Conservation (phyloP, 768 basidiomycete species). For the Infundibulicybe gibba region DNA sequence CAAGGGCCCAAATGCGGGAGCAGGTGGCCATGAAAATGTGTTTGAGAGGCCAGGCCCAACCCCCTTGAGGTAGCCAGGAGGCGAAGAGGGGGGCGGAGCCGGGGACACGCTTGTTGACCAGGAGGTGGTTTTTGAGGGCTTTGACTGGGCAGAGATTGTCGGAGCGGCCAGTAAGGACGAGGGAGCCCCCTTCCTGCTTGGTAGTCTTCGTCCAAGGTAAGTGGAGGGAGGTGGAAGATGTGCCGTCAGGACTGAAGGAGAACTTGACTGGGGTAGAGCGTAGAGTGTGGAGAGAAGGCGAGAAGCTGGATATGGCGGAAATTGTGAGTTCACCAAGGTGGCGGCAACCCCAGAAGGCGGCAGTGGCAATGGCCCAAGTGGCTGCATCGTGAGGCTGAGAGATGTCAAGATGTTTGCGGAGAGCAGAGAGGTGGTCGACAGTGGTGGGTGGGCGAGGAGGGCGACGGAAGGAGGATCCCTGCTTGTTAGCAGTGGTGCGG, state of each 20-base stretch:
- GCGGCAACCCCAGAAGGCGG: slow-evolving; percentile 31
- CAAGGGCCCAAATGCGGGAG: neutral
- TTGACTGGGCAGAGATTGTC: slow-evolving; percentile 13
- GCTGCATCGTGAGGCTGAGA: slow-evolving; percentile 24
- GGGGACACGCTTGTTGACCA: slow-evolving; percentile 10
- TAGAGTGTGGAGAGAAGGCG: slow-evolving; percentile 9
- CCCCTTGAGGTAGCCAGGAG: neutral
- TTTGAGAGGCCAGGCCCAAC: neutral
- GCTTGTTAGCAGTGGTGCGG: slow-evolving; percentile 12
- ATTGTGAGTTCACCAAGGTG: slow-evolving; percentile 24
- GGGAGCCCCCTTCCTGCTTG: slow-evolving; percentile 7
- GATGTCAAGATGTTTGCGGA: slow-evolving; percentile 18
- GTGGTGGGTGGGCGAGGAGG: slow-evolving; percentile 28
- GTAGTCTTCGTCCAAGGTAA: slow-evolving; percentile 32
- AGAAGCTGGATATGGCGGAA: slow-evolving; percentile 4
- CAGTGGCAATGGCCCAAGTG: slow-evolving; percentile 27
- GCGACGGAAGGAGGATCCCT: slow-evolving; percentile 11
- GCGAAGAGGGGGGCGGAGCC: slow-evolving; percentile 9
- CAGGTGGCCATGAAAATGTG: neutral
- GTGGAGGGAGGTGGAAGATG: slow-evolving; percentile 10
- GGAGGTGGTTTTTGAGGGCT: slow-evolving; percentile 15
- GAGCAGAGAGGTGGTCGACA: slow-evolving; percentile 21
- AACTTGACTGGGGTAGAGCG: neutral
- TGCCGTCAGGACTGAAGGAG: neutral
- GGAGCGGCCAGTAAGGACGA: slow-evolving; percentile 10